Base-by-base conservation (phyloP, 768 basidiomycete genomes). In the Leucocoprinus birnbaumii region DNA sequence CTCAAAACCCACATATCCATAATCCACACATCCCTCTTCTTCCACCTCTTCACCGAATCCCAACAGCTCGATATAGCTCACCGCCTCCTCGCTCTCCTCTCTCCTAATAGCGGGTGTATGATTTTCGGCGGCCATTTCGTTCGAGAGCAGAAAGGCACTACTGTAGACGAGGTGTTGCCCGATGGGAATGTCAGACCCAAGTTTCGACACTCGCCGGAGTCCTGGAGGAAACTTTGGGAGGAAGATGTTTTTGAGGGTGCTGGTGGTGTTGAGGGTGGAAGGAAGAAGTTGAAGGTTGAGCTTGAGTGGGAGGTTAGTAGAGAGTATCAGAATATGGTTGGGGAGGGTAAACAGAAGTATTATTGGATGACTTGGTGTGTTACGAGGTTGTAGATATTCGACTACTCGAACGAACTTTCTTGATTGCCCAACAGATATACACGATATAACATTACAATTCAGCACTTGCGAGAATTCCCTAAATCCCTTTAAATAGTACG, bases 1-100 rank as follows among this genome's bases (percentile, higher is more conserved):
- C 63, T 72, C 16, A 73, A 62, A 35, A 76, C 79, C 3, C 73
- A 73, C 11, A 66, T 83, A 35, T 74, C 81, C 7, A 78, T 69
- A 14, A 79, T 87, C 45, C 47, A 48, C 18, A 22, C 47, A 3
- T 48, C 47, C 1, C 31, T 31, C n/a, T 48, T 48, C 31, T 48
- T 74, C 59, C 73, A 74, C 47, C 61, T 74, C 6, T 74, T 74
- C 60, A 47, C 59, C 11, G 70, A 73, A 56, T 63, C 66, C 13
- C 48, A 62, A 8, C 72, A 74, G 48, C 55, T 62, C 19, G 42
- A 65, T 35, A 58, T 72, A 3, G 73, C 71, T 7, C 63, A 56
- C 9, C 64, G 60, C 2, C 55, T 73, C 2, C 68, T 66, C 3
- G 56, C 68, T 1, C 56, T 74, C 3, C 68, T 74, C 24, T 66